Evolutionary conservation across 768 basidiomycete species (phyloP).

Genomic region (Rubroboletus pulcherrimus): DNA sequence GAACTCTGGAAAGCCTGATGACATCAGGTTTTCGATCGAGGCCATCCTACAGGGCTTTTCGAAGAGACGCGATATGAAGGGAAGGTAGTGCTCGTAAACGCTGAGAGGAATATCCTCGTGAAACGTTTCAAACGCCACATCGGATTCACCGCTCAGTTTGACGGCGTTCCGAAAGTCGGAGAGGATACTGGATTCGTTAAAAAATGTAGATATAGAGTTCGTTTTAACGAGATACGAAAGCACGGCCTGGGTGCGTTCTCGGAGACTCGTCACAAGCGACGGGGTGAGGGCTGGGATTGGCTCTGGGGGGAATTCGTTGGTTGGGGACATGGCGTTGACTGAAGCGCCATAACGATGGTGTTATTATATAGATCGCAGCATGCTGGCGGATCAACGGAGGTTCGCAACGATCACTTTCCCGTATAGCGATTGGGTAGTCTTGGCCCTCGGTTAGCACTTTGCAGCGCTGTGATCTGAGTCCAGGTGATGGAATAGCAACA

Average conservation of each 20-base stretch:
- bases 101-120: slow-evolving; percentile 17
- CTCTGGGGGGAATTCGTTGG: slow-evolving; percentile 12
- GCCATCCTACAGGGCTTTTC: slow-evolving; percentile 19
- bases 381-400: neutral
- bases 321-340: neutral
- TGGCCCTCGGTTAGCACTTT: too few relatives aligned
- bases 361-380: neutral
- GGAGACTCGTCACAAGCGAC: slow-evolving; percentile 14
- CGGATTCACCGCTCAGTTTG: neutral
- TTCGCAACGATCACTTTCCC: too few relatives aligned
- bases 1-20: slow-evolving; percentile 20
- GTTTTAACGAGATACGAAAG: slow-evolving; percentile 22
- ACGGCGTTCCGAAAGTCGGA: slow-evolving; percentile 12
- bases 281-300: slow-evolving; percentile 14
- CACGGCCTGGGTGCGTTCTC: slow-evolving; percentile 18
- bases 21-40: slow-evolving; percentile 22
- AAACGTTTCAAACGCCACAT: slow-evolving; percentile 5
- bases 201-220: slow-evolving; percentile 18
- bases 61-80: slow-evolving; percentile 18
- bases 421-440: too few relatives aligned
- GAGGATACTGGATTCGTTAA: slow-evolving; percentile 13
- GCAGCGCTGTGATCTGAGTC: too few relatives aligned
- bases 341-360: neutral
- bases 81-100: slow-evolving; percentile 16
- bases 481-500: too few relatives aligned